Percentiles rank a stretch among this genome's conserved stretches.
Evolutionary conservation across 2,329 filamentous ascomycete genomes (phyloP).

Genomic region (Colletotrichum eremochloae): DNA sequence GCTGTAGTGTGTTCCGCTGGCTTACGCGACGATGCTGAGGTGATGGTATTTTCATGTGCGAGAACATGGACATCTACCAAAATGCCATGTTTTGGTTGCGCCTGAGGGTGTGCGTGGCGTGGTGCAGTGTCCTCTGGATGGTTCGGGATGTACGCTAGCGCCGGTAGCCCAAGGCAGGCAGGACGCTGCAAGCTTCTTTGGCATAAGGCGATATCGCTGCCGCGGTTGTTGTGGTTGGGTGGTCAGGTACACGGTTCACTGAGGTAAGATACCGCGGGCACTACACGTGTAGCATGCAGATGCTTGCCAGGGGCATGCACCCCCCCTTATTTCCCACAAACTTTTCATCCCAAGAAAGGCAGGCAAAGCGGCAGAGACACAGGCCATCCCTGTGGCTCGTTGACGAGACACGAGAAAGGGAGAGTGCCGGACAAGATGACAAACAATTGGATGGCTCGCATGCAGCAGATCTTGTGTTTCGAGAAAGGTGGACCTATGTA

Average conservation of each 20-base stretch:
- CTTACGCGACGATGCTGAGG: constrained; percentile 8
- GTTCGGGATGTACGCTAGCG: not conserved
- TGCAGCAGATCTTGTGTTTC: constrained; percentile 40
- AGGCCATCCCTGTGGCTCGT: constrained; percentile 11
- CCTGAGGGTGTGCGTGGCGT: constrained; percentile 13
- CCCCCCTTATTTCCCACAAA: constrained; percentile 11
- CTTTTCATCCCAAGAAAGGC: constrained; percentile 26
- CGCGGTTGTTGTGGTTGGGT: constrained; percentile 1
- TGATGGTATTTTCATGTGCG: constrained; percentile 35
- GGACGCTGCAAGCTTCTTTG: constrained; percentile 8
- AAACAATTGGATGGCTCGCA: constrained; percentile 25
- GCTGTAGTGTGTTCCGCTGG: constrained; percentile 31
- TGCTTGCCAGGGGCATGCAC: constrained; percentile 18
- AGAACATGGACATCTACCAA: constrained; percentile 34
- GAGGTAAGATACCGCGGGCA: not conserved
- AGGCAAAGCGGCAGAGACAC: constrained; percentile 24
- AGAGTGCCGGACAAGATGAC: constrained; percentile 6
- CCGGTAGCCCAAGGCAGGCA: constrained; percentile 1
- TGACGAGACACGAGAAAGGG: not conserved
- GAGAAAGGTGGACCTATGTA: constrained; percentile 18
- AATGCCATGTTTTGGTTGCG: constrained; percentile 38
- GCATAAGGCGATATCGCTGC: constrained; percentile 16
- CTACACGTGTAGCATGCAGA: not conserved
- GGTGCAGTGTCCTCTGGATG: not conserved
- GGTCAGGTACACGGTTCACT: not conserved